phyloP scores from a whole-genome alignment of 148 eudicot genomes.

The Polygonum aviculare region DNA sequence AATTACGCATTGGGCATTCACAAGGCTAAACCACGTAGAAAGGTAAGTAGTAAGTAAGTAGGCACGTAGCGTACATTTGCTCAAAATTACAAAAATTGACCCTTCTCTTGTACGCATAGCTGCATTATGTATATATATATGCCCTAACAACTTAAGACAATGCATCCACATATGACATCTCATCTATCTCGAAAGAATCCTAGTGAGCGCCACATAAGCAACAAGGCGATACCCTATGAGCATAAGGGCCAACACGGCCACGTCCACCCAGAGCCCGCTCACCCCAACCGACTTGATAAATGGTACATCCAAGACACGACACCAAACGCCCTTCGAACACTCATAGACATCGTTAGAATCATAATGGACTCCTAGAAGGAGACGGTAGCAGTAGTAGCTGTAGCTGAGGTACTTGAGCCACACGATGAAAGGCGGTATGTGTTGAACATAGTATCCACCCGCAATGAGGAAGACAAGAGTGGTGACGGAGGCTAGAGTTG shows the following conservation, averaged over 20 bases:
- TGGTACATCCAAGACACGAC: conserved; percentile 68
- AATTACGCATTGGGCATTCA: neutral
- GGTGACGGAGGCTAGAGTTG: conserved; percentile 93
- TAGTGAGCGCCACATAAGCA: conserved; percentile 79
- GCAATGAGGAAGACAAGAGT: conserved; percentile 91
- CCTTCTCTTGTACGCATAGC: neutral
- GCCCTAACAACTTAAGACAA: neutral
- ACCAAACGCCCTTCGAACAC: conserved; percentile 55
- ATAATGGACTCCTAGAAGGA: conserved; percentile 87
- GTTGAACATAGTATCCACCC: conserved; percentile 90
- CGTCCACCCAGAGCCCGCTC: conserved; percentile 55
- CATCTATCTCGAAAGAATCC: conserved; percentile 21
- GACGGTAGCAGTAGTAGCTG: conserved; percentile 90
- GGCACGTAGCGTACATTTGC: neutral
- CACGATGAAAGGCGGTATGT: conserved; percentile 83
- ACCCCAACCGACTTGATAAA: conserved; percentile 64
- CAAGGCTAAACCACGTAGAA: neutral
- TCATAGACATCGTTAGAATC: conserved; percentile 62
- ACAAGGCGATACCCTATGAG: conserved; percentile 74
- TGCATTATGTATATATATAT: neutral
- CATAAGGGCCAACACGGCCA: conserved; percentile 64
- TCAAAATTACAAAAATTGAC: neutral
- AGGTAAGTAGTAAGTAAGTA: neutral
- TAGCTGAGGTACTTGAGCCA: conserved; percentile 98
- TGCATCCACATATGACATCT: neutral